Base-by-base conservation (phyloP, 495 filamentous ascomycete species). In the Penicillium bialowiezense region DNA sequence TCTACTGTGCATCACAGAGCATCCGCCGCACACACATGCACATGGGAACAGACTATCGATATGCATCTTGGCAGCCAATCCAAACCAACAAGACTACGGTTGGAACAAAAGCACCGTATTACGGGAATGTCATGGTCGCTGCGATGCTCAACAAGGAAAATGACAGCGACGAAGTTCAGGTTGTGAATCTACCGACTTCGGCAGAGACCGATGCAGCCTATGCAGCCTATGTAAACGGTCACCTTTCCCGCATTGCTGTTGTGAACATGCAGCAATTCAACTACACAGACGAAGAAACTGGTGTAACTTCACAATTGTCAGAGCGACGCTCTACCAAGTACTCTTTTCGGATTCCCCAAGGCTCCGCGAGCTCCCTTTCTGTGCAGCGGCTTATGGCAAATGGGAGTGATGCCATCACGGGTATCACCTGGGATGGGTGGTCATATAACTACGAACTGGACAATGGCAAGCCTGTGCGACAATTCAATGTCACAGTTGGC, bases 1-100 rank as follows among this genome's bases (percentile, higher is more conserved):
- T 86, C 13, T 79, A 76, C 56, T 71, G 73, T 41, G 85, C 83
- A 3, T 67, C 74, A 7, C 71, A 73, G 7, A 76, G 75, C 24
- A 81, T 87, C 71, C 65, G 65, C 10, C 74, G 82, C 36, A 72
- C 82, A 6, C 80, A 86, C 56, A 84, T 87, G 79, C 85, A 89
- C 73, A 51, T 78, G 68, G 83, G 83, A 7, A 83, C 78, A 28
- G 68, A 84, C 62, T 86, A 82, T 59, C 76, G 84, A 21, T 82
- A 82, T 52, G 58, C 58, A 40, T 50, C 64, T 26, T 86, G 83
- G 84, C 83, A 86, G 51, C 83, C 85, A 1, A 46, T 85, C 36
- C 38, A 65, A 5, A 85, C 83, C 4, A 54, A 63, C 51, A 70
- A 70, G 23, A 77, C 78, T 1, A 67, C 66, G 5, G 63, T 74